Conservation (phyloP, 352 stramenopile species). For the Globisporangium radiosum region DNA sequence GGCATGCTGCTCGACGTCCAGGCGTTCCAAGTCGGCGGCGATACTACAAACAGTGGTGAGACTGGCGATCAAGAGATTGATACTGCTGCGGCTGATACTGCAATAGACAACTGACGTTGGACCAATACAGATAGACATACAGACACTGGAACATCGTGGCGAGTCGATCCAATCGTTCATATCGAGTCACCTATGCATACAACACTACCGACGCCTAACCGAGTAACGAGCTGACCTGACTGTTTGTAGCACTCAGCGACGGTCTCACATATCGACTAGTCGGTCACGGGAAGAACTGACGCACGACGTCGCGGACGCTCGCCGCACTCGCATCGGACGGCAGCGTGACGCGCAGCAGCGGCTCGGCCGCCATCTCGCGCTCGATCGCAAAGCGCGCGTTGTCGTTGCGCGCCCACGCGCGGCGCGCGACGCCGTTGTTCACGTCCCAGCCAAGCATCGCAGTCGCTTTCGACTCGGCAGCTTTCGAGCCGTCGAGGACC, state of each 20-base stretch:
- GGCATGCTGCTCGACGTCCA: constrained; percentile 28
- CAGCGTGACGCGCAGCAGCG: constrained; percentile 55
- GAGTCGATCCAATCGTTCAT: no score
- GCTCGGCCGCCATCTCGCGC: constrained; percentile 76
- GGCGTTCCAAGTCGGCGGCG: constrained; percentile 18
- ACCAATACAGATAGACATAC: not conserved
- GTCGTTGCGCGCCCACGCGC: constrained; percentile 80
- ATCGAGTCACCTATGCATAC: no score
- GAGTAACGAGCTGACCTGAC: no score
- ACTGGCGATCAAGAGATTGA: not conserved
- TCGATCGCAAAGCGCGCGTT: constrained; percentile 80
- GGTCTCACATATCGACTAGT: no score
- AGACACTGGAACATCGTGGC: not conserved
- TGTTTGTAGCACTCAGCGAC: no score
- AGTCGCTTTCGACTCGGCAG: constrained; percentile 50
- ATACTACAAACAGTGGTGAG: not conserved
- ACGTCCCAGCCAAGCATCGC: constrained; percentile 87
- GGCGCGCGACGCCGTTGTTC: constrained; percentile 81
- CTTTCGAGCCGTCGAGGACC: constrained; percentile 75
- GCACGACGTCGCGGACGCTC: constrained; percentile 35
- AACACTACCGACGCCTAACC: no score
- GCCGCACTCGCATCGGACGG: constrained; percentile 37
- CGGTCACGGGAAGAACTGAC: constrained; percentile 27
- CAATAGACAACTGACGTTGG: no score
- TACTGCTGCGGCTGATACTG: not conserved